Evolutionary conservation across 2,329 filamentous ascomycete species (phyloP), one percentile per base, ranked within the genome.

Genomic region (Aspergillaceae sp.): DNA sequence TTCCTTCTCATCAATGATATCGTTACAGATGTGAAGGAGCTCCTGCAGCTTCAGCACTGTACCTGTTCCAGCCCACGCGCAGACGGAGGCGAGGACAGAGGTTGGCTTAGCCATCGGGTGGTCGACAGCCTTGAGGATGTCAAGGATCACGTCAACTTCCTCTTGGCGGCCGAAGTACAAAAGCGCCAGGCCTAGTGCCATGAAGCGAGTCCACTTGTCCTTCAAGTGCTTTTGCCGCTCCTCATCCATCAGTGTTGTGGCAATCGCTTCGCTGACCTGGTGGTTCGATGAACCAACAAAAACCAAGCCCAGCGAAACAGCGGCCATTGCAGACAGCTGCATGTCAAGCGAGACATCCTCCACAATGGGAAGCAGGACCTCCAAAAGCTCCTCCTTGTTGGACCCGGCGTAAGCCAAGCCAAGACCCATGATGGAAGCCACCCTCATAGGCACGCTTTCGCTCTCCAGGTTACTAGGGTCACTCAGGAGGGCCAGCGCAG

Each of bases 61-160:
- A 52, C 94, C 92, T 40, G 94, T 98, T 47, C 92, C 92, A 42
- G 92, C 92, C 89, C 91, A 98, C 3, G 92, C 92, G 63, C 94
- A 98, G 46, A 97, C 94, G 61, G 95, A 91, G 10, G 90, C 89
- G 50, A 98, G 79, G 4, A 97, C 87, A 1, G 87, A 86, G 1
- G 91, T 95, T n/a, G 92, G 87, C 70, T 92, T 92, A 19, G 90
- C 87, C 83, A 96, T 94, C 27, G 92, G 91, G 64, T 97, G 91
- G 53, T 97, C 90, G 45, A 97, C 89, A 28, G 87, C 92, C 74
- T 97, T 98, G 46, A 98, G 78, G 0, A 92, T 95, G 72, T 98
- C 92, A 30, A 97, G 73, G 54, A 97, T 90, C 48, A 97, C 91
- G 60, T 98, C 92, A n/a, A 97, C 92, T 66, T 97, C 91, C 67